Base-by-base conservation (phyloP, 257 asterid genomes). In the Ilex asprella region DNA sequence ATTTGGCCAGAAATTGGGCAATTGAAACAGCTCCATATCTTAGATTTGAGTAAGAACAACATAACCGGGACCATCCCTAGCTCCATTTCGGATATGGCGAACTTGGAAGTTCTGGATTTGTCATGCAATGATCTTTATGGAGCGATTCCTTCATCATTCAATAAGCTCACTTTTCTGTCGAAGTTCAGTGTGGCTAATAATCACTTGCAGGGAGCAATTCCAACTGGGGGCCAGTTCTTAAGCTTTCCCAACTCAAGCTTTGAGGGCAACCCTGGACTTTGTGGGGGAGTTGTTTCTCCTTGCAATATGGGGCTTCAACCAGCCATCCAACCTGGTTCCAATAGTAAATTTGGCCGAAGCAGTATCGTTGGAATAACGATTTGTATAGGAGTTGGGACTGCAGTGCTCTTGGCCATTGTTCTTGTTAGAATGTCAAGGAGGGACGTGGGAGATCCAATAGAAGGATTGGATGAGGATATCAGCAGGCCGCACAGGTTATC, bases 161-260 rank as follows among this genome's bases (percentile, higher is more conserved):
- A 75, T 62, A 73, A 64, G 81, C 96, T 92, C 67, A 92, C 99
- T 0, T 93, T 93, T 77, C 79, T 93, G 32, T 93, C 99, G 1
- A 81, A 73, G 76, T 93, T 93, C 64, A 87, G 86, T 31, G 96
- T 93, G 9, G 99, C 97, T 49, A 41, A 87, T 67, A 93, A 93
- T 74, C 86, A 75, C 67, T 80, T 93, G 56, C 81, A 56, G 31
- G 99, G 97, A 27, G 71, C 85, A n/a, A 78, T 93, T 39, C 99
- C 99, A 8, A 78, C 83, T 0, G 96, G 95, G 2, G 97, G 99
- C 0, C 99, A 92, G 62, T 92, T 92, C 64, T 78, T 85, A 2
- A 92, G 96, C 75, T 92, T 92, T 59, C 86, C 99, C 27, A 75
- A 62, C 82, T 92, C 99, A 12, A 92, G 99, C 79, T 92, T 86